Evolutionary conservation across 768 basidiomycete genomes (phyloP), one percentile per base, ranked within the genome.

Genomic region (Lactarius sp.): DNA sequence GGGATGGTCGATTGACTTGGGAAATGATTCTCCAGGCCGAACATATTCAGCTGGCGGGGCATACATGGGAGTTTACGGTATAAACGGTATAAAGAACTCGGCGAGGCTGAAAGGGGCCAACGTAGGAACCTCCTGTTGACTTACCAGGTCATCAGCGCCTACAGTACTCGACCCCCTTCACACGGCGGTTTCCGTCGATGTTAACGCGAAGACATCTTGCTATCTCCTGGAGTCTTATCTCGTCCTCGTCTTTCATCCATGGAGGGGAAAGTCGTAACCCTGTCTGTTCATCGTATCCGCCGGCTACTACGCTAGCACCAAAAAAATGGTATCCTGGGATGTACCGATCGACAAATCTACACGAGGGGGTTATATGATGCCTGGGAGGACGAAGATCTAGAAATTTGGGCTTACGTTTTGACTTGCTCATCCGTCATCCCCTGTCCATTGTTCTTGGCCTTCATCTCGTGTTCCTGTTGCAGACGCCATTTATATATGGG

Each of bases 301-400:
- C 80, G 6, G 69, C 67, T 10, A 56, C 67, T 4, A 89, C 76
- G 12, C 86, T 83, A 22, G 84, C 83, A 4, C 81, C 84, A 70
- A 90, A 98, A 71, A 95, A 88, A 64, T 96, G 85, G 71, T 97
- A 98, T 3, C 90, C 92, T 1, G 94, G 94, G 68, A 98, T 94
- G 73, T 97, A 97, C 4, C 95, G 85, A 73, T 94, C 90, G 6
- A 95, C 85, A 71, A 96, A 96, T 41, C 90, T 92, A 41, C 31
- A 47, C 34, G 22, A 6, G 58, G 22, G 56, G 52, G 13, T 62
- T 55, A 27, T 64, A 34, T 22, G 20, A 31, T 14, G 9, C 5
- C 22, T 22, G 53, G 20, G 3, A 13, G 22, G 47, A 20, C n/a
- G 16, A 49, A 37, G 6, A n/a, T 7, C 27, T 31, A 12, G 16